phyloP scores from a whole-genome alignment of 768 basidiomycete genomes.

The Rubroboletus pulcherrimus region DNA sequence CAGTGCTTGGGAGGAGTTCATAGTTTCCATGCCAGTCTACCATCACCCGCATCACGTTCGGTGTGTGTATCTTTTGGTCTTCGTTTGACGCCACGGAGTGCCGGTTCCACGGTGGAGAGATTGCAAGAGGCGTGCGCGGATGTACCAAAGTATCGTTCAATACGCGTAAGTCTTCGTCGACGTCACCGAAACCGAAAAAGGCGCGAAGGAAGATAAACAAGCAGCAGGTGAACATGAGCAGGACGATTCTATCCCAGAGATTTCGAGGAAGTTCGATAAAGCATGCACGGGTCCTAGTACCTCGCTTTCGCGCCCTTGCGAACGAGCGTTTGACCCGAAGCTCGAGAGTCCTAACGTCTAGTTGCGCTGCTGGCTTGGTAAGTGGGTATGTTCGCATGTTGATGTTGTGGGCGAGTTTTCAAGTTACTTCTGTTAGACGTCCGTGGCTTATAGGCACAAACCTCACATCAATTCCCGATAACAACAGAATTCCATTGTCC shows the following conservation, averaged over 20 bases:
- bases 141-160: not conserved
- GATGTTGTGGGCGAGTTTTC: conserved; percentile 1
- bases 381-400: conserved; percentile 11
- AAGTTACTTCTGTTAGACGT: not conserved
- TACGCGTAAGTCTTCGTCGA: not conserved
- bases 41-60: conserved; percentile 4
- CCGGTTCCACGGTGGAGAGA: not conserved
- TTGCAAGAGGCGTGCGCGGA: not conserved
- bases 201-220: conserved; percentile 26
- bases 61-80: not conserved
- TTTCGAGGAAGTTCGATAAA: conserved; percentile 7
- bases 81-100: not conserved
- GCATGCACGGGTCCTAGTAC: not conserved
- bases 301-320: not conserved
- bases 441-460: not conserved
- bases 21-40: conserved; percentile 21
- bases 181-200: conserved; percentile 21
- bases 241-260: conserved; percentile 21
- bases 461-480: not conserved
- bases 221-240: conserved; percentile 24
- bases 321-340: conserved; percentile 1
- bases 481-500: conserved; percentile 1
- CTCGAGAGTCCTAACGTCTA: not conserved
- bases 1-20: conserved; percentile 12
- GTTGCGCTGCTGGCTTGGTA: not conserved